Conservation (phyloP, 2,329 filamentous ascomycete species). For the Arachnomyces sp. region DNA sequence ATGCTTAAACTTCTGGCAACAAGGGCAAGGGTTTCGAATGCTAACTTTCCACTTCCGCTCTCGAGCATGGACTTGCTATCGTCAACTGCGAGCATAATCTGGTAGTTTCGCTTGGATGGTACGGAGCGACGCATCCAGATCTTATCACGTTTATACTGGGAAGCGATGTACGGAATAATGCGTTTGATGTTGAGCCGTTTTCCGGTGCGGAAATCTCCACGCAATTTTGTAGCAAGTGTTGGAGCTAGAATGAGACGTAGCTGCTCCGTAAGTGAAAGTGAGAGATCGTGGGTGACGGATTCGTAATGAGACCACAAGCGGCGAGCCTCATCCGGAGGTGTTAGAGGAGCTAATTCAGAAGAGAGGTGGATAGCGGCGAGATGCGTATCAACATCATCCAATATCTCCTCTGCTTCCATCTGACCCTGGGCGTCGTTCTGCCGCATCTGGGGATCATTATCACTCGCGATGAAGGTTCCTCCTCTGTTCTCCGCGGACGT, state of each 20-base stretch:
- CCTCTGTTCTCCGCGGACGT: slow-evolving; percentile 30
- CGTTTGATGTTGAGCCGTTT: slow-evolving; percentile 99
- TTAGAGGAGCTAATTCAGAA: slow-evolving; percentile 37
- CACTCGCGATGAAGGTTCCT: slow-evolving; percentile 48
- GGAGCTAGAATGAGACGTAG: slow-evolving; percentile 91
- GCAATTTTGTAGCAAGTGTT: slow-evolving; percentile 90
- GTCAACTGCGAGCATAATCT: slow-evolving; percentile 95
- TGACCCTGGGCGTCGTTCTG: slow-evolving; percentile 24
- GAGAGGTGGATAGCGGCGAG: slow-evolving; percentile 66
- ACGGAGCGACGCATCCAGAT: slow-evolving; percentile 97
- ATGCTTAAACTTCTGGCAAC: slow-evolving; percentile 79
- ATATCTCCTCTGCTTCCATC: slow-evolving; percentile 37
- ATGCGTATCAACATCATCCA: slow-evolving; percentile 43
- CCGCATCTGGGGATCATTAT: slow-evolving; percentile 26
- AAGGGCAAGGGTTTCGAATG: slow-evolving; percentile 89
- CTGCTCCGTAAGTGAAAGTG: slow-evolving; percentile 83
- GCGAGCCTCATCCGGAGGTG: slow-evolving; percentile 52
- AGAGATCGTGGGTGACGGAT: slow-evolving; percentile 71
- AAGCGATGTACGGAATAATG: slow-evolving; percentile 98
- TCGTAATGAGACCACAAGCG: slow-evolving; percentile 81
- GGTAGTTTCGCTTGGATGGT: slow-evolving; percentile 88
- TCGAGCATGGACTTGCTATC: slow-evolving; percentile 93
- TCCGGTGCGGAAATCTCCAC: slow-evolving; percentile 91
- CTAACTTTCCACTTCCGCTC: slow-evolving; percentile 64
- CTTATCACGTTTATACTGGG: slow-evolving; percentile 97